Percentiles rank a stretch among this genome's conserved stretches.
Evolutionary conservation across 2,329 filamentous ascomycete genomes (phyloP).

Genomic region (Diplodia mutila): DNA sequence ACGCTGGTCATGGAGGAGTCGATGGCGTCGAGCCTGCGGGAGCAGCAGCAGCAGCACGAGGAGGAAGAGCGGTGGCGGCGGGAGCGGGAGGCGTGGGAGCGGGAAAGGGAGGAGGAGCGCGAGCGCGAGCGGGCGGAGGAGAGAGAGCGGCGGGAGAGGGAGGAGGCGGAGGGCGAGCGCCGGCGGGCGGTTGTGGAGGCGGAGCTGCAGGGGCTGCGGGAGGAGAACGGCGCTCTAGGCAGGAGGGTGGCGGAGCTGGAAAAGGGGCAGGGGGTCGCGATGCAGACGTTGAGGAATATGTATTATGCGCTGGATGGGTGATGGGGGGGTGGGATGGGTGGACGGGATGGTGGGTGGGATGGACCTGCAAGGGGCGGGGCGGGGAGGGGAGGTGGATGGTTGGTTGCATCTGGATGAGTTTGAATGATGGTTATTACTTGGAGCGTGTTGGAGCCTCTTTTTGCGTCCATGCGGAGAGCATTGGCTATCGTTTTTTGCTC

Average conservation of each 20-base stretch:
- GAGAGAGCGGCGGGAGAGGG: neutral
- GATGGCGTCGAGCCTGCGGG: neutral
- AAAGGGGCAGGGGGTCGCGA: neutral
- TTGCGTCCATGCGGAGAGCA: no score
- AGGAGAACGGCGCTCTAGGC: neutral
- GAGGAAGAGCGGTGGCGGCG: neutral
- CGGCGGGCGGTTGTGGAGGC: neutral
- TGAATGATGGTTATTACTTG: no score
- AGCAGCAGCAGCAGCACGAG: neutral
- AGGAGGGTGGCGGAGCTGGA: conserved; percentile 6
- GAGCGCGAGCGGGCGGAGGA: neutral
- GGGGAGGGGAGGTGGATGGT: neutral
- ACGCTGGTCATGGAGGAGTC: conserved; percentile 3
- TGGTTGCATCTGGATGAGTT: no score
- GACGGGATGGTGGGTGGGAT: no score
- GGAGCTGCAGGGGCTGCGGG: neutral
- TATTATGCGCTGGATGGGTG: conserved; percentile 11
- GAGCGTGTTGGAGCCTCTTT: no score
- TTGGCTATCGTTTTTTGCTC: no score
- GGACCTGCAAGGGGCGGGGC: neutral
- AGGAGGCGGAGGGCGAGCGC: neutral
- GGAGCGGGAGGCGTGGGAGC: neutral
- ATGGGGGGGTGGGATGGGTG: neutral
- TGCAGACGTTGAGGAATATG: conserved; percentile 1
- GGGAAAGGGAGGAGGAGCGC: neutral